These are phyloP conservation scores for Monosporozyma aerobia DNA, from an alignment of 805 yeast species.

Conservation along the genomic window DNA sequence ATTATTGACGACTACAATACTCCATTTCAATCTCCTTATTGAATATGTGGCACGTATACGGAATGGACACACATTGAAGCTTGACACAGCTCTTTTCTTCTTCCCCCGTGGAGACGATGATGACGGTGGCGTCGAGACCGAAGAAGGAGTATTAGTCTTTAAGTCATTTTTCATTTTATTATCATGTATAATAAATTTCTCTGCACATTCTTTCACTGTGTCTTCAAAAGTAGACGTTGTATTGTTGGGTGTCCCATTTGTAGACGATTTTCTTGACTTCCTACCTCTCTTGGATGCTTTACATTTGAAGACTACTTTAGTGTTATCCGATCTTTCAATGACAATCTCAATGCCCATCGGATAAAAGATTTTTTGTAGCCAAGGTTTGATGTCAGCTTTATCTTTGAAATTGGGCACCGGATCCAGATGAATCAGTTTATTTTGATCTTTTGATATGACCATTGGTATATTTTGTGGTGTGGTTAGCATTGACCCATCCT, in stretches of 20 bases:
- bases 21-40: conserved; percentile 44
- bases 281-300: conserved; percentile 33
- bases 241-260: background rate
- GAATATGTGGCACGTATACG: conserved; percentile 56
- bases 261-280: conserved; percentile 5
- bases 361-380: conserved; percentile 44
- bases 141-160: background rate
- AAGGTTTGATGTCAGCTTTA: conserved; percentile 49
- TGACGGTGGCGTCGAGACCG: background rate
- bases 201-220: conserved; percentile 5
- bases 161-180: background rate
- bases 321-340: conserved; percentile 52
- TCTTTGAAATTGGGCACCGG: conserved; percentile 34
- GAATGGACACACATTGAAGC: conserved; percentile 45
- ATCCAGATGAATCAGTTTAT: conserved; percentile 30
- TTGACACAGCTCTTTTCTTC: conserved; percentile 26
- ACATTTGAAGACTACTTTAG: conserved; percentile 55
- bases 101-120: conserved; percentile 5
- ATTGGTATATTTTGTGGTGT: conserved; percentile 9
- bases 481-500: conserved; percentile 2
- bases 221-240: conserved; percentile 7
- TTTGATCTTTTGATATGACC: conserved; percentile 10
- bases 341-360: conserved; percentile 46
- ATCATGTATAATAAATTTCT: conserved; percentile 7
- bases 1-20: conserved; percentile 51